Conservation (phyloP, 352 stramenopile genomes). For the Lagenidium giganteum region DNA sequence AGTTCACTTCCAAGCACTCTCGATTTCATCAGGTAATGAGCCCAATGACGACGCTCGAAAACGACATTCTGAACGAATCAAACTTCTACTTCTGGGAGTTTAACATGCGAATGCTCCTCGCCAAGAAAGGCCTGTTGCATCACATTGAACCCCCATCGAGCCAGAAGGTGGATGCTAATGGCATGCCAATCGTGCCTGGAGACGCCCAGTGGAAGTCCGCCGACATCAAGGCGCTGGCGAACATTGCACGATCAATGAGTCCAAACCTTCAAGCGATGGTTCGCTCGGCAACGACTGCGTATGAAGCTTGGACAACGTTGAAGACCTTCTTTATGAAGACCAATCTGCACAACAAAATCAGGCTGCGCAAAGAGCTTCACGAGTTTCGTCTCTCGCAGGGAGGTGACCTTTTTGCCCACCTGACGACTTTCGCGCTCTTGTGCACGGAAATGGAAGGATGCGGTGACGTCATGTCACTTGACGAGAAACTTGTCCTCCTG, state of each 20-base stretch:
- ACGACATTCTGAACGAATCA: background rate
- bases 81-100: slow-evolving; percentile 9
- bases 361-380: background rate
- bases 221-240: slow-evolving; percentile 4
- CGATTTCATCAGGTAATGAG: slow-evolving; percentile 15
- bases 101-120: slow-evolving; percentile 2
- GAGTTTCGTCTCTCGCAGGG: slow-evolving; percentile 4
- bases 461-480: background rate
- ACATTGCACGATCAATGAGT: background rate
- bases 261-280: slow-evolving; percentile 3
- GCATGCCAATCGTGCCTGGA: no score
- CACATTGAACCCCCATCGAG: background rate
- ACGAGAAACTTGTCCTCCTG: slow-evolving; percentile 4
- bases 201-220: background rate
- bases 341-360: slow-evolving; percentile 2
- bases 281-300: background rate
- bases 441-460: background rate
- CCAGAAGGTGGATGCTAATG: no score
- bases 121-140: background rate
- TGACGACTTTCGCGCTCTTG: slow-evolving; percentile 3
- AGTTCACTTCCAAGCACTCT: no score
- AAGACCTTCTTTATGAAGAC: no score
- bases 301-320: background rate
- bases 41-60: background rate
- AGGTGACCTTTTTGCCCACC: background rate